Percentiles rank a stretch among this genome's conserved stretches.
Evolutionary conservation across 1,139 yeast species (phyloP).

Genomic region (Pneumocystis jirovecii): DNA sequence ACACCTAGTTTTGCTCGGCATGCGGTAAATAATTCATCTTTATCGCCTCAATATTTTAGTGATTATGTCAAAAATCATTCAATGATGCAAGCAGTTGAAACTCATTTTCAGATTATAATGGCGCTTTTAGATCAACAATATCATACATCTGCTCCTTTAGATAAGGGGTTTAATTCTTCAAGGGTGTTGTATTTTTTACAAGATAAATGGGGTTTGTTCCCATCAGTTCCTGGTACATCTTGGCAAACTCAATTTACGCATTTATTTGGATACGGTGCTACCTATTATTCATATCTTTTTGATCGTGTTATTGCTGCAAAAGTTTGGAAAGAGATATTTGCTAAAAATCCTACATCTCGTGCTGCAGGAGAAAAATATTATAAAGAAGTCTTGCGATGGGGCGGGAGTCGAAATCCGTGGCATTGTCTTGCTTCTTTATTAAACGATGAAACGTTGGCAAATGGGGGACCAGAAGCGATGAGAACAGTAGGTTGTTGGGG

Average conservation of each 20-base stretch:
- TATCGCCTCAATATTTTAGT: conserved; percentile 35
- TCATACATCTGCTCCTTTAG: conserved; percentile 35
- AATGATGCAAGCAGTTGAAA: conserved; percentile 53
- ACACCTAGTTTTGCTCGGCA: conserved; percentile 60
- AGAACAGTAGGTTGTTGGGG: conserved; percentile 34
- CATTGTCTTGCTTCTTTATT: conserved; percentile 64
- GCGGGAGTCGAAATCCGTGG: conserved; percentile 91
- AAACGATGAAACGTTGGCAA: conserved; percentile 40
- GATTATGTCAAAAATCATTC: conserved; percentile 22
- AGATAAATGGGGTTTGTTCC: conserved; percentile 27
- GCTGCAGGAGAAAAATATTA: conserved; percentile 63
- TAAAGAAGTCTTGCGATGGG: conserved; percentile 68
- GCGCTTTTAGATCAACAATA: conserved; percentile 74
- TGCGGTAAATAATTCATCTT: conserved; percentile 48
- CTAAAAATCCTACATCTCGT: conserved; percentile 42
- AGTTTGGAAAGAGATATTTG: conserved; percentile 64
- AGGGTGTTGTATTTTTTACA: conserved; percentile 54
- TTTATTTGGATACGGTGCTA: conserved; percentile 83
- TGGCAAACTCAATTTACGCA: conserved; percentile 97
- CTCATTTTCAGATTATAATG: conserved; percentile 77
- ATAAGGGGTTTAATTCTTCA: conserved; percentile 33
- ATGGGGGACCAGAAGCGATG: conserved; percentile 66
- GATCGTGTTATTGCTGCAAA: conserved; percentile 88
- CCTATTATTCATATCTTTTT: conserved; percentile 78
- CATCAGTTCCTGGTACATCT: conserved; percentile 35